Evolutionary conservation across 2,329 filamentous ascomycete genomes (phyloP).

Genomic region (Pseudogymnoascus sp.): DNA sequence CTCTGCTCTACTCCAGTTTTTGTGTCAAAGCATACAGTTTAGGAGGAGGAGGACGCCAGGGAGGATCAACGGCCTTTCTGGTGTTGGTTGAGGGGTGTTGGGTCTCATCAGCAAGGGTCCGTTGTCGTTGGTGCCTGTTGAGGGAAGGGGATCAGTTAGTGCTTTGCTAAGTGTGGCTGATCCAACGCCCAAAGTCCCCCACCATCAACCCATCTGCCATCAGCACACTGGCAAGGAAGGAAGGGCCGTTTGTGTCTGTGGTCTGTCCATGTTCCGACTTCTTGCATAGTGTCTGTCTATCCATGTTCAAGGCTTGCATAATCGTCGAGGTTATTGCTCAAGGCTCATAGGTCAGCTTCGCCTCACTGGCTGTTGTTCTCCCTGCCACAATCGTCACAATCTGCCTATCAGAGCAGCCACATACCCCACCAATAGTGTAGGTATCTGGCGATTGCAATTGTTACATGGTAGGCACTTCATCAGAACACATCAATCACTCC

Average conservation of each 20-base stretch:
- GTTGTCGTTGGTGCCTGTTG: slow-evolving; percentile 4
- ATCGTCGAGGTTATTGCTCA: neutral
- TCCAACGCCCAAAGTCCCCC: neutral
- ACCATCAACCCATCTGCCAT: neutral
- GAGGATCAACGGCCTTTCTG: neutral
- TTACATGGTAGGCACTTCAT: neutral
- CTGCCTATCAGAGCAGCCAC: neutral
- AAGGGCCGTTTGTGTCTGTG: neutral
- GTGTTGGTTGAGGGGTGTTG: slow-evolving; percentile 8
- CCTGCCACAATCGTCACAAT: neutral
- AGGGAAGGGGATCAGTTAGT: neutral
- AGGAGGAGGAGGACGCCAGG: slow-evolving; percentile 1
- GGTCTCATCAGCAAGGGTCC: slow-evolving; percentile 8
- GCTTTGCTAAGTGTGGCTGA: slow-evolving; percentile 6
- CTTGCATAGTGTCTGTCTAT: neutral
- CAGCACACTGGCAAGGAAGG: neutral
- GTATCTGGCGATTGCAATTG: neutral
- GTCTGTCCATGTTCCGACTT: neutral
- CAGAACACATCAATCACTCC: neutral
- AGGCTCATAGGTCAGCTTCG: neutral
- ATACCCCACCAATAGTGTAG: neutral
- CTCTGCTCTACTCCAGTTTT: slow-evolving; percentile 1
- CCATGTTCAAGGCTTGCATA: neutral
- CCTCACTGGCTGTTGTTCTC: neutral
- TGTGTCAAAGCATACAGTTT: neutral